Evolutionary conservation across 495 filamentous ascomycete genomes (phyloP), one percentile per base, ranked within the genome.

Genomic region (Aspergillus heteromorphus): DNA sequence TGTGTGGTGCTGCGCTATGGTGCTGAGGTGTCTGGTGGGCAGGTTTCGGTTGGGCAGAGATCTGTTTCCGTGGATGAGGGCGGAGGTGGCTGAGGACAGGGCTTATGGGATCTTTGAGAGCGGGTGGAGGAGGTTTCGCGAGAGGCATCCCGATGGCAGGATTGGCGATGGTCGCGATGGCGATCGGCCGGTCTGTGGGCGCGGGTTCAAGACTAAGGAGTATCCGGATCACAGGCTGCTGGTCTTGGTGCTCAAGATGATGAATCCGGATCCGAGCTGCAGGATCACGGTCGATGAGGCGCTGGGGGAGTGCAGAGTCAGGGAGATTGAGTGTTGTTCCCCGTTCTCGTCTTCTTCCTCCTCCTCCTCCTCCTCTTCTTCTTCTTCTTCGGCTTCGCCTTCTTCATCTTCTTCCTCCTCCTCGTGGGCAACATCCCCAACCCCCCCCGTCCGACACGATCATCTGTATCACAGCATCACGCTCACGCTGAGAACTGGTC

Each of bases 1-100:
- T 59, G 83, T 91, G 18, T 92, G 88, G 88, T 86, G 84, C 47
- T 83, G 86, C 43, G 88, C 84, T 17, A 80, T 92, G n/a, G n/a
- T n/a, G n/a, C n/a, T n/a, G n/a, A n/a, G n/a, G n/a, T n/a, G n/a
- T n/a, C n/a, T n/a, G n/a, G n/a, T n/a, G n/a, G n/a, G n/a, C n/a
- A n/a, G n/a, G n/a, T 50, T 83, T 89, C 53, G 88, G 83, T 73
- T 62, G 90, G 34, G 10, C 19, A 4, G 1, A 20, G 6, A 19
- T 47, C 19, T 21, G 14, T 17, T 20, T 29, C n/a, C n/a, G n/a
- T n/a, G n/a, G n/a, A n/a, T n/a, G n/a, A n/a, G n/a, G n/a, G n/a
- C n/a, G n/a, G n/a, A n/a, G n/a, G n/a, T n/a, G n/a, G n/a, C n/a
- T n/a, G n/a, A n/a, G n/a, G n/a, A n/a, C n/a, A n/a, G n/a, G n/a